Evolutionary conservation across 2,329 filamentous ascomycete genomes (phyloP), one percentile per base, ranked within the genome.

Genomic region (Aspergillus sp.): DNA sequence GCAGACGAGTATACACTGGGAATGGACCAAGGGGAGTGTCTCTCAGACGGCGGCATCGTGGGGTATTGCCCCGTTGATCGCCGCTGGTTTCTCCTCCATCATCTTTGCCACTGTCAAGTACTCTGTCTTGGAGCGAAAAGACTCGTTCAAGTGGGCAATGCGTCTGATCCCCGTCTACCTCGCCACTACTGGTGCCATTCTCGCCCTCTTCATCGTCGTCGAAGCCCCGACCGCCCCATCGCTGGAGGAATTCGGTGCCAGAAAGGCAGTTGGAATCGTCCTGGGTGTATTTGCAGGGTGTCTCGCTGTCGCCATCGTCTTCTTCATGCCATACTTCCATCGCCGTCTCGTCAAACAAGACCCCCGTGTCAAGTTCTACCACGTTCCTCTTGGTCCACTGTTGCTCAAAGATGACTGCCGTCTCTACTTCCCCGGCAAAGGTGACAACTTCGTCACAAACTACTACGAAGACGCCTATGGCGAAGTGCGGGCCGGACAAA

Each of bases 151-250:
- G 42, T 73, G 71, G 66, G 73, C 68, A 3, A 67, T 78, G 59
- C 68, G 65, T 38, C 60, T 73, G 31, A 71, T 74, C 30, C 72
- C 75, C 4, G 60, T 71, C 56, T 78, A 75, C 56, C 69, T 77
- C 40, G 67, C 73, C 38, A 51, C 70, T 39, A 76, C 75, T 0
- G 72, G 65, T 35, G 72, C 66, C n/a, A 48, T 77, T 40, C 69
- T 76, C 35, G 72, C 74, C 5, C 66, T 86, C 59, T 77, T 85
- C 47, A 78, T 86, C 44, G 72, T 85, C 37, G 64, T 76, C 46
- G 56, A 60, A 45, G 56, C 54, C 5, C 57, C 58, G 1, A 55
- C 48, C 5, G 56, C 51, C 1, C 53, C 56, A 8, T 54, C 51
- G 0, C 44, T 59, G 12, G 56, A 59, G 10, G 51, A 49, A 10